Conservation (phyloP, 2,329 filamentous ascomycete genomes). For the Neopestalotiopsis clavispora region DNA sequence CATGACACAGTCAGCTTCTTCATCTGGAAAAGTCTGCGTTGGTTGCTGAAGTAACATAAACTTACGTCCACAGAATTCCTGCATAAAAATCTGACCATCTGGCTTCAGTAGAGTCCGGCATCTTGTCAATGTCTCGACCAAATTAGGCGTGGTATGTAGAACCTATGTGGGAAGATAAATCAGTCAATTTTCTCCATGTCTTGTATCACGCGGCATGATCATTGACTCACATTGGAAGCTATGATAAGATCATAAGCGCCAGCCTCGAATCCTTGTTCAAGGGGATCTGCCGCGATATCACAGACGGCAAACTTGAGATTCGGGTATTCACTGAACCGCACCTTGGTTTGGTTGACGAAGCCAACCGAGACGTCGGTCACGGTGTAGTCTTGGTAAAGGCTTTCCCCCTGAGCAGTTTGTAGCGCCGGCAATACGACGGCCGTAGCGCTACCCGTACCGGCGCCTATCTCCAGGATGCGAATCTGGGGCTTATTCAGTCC, state of each 20-base stretch:
- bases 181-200: too few species aligned
- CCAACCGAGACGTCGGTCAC: constrained; percentile 26
- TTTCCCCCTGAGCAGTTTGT: not conserved
- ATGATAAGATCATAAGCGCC: constrained; percentile 11
- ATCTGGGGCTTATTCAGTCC: constrained; percentile 3
- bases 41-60: not conserved
- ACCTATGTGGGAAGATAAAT: constrained; percentile 10
- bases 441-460: constrained; percentile 15
- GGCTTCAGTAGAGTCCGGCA: constrained; percentile 22
- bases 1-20: not conserved
- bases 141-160: constrained; percentile 24
- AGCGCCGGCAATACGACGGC: not conserved
- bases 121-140: constrained; percentile 22
- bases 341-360: constrained; percentile 23
- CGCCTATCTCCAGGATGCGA: constrained; percentile 16
- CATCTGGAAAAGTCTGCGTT: not conserved
- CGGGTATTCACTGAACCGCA: constrained; percentile 21
- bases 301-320: constrained; percentile 5
- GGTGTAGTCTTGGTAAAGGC: constrained; percentile 20
- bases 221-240: constrained; percentile 11
- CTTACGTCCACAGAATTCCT: constrained; percentile 16
- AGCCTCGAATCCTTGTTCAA: constrained; percentile 17
- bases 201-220: too few species aligned
- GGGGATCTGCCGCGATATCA: constrained; percentile 12
- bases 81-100: constrained; percentile 19